Base-by-base conservation (phyloP, 768 basidiomycete genomes). In the Hericium erinaceus region DNA sequence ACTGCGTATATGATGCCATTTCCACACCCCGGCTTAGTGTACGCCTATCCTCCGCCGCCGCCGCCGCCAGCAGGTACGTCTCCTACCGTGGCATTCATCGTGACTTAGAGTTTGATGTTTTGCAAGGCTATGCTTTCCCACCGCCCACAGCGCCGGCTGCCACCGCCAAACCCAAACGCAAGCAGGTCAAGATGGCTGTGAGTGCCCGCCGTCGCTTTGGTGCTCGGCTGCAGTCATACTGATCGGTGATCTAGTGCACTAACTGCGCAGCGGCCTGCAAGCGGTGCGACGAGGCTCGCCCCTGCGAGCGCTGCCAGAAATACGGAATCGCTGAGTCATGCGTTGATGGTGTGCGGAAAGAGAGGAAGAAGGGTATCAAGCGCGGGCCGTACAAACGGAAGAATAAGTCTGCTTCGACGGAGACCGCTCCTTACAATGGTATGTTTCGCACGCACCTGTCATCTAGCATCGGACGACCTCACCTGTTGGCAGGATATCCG, bases 271-370 rank as follows among this genome's bases (percentile, higher is more conserved):
- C 72, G 22, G 80, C 80, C 9, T 81, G 80, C 66, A 81, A 81
- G 66, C 76, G 80, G 20, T 81, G 80, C 52, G 80, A 81, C 61
- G 80, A 82, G 39, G 69, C 71, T 5, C 79, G 84, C 48, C 84
- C 84, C 2, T 86, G 84, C 67, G 78, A 80, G 55, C 77, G 84
- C 28, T 86, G 84, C 61, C 65, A 77, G 59, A 85, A 84, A 67
- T 85, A 84, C 63, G 82, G 81, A 3, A 73, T 84, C 38, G 75
- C 76, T 12, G 74, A 78, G 26, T 69, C 74, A n/a, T 86, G 84
- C 61, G 61, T 76, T 2, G 83, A 86, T 61, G 82, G 83, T 1
- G 71, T 77, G 16, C 72, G 84, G 60, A 86, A 86, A 66, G 84
- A 85, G 67, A 75, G 84, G 57, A 82, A 84, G 64, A 80, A 79